Evolutionary conservation across 148 eudicot genomes (phyloP).

Genomic region (Camellia japonica): DNA sequence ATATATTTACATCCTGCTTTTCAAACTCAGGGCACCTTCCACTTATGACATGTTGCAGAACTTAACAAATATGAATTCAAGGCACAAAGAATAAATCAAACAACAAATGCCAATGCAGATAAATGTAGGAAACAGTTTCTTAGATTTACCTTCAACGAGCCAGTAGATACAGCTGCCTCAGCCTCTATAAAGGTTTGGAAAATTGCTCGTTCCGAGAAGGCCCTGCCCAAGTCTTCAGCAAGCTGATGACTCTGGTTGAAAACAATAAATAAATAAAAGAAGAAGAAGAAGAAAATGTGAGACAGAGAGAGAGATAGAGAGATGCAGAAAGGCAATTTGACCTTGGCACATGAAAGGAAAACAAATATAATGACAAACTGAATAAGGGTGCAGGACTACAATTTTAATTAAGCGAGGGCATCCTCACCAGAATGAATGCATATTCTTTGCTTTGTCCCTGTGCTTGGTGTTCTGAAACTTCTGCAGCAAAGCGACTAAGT

Average conservation of each 20-base stretch:
- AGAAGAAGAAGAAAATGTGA: not conserved
- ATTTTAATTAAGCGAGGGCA: not conserved
- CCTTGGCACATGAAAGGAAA: not conserved
- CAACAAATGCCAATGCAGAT: not conserved
- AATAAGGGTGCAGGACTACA: not conserved
- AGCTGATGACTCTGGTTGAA: constrained; percentile 53
- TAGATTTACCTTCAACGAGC: constrained; percentile 66
- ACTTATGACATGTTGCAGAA: not conserved
- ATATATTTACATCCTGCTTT: not conserved
- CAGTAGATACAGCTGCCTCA: constrained; percentile 59
- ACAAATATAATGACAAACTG: not conserved
- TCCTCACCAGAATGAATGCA: constrained; percentile 64
- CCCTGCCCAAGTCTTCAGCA: constrained; percentile 79
- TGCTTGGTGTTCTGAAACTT: constrained; percentile 58
- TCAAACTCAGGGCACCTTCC: not conserved
- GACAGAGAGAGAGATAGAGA: not conserved
- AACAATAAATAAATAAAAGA: not conserved
- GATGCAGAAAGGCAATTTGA: not conserved
- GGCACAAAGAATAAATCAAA: not conserved
- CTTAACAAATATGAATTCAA: not conserved
- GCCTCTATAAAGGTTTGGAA: constrained; percentile 54
- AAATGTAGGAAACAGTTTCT: not conserved
- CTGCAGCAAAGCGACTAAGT: constrained; percentile 64
- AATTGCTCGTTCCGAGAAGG: constrained; percentile 69
- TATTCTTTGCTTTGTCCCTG: constrained; percentile 81